Percentiles rank a stretch among this genome's conserved stretches.
These are phyloP conservation scores for Coniochaeta hoffmannii DNA, from an alignment of 2,329 filamentous ascomycete genomes.

Conservation along the genomic window DNA sequence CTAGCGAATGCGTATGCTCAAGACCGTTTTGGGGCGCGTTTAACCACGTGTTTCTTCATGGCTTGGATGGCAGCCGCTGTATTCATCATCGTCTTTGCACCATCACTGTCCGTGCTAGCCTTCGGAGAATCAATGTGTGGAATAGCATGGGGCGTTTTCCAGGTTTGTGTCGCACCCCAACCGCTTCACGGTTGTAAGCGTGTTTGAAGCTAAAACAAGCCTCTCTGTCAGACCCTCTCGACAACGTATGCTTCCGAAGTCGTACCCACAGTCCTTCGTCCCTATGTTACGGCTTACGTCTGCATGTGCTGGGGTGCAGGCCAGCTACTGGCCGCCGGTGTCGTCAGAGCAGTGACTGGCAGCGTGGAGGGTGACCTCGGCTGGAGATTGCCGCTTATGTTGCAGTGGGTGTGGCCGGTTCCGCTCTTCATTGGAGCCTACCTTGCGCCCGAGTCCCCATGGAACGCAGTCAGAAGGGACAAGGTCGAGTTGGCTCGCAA, in stretches of 20 bases:
- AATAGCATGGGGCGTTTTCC: conserved; percentile 28
- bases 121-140: conserved; percentile 29
- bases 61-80: conserved; percentile 26
- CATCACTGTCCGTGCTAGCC: conserved; percentile 23
- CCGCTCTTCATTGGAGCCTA: conserved; percentile 23
- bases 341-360: conserved; percentile 22
- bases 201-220: neutral
- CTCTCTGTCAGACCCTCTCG: conserved; percentile 18
- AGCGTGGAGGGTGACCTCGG: conserved; percentile 21
- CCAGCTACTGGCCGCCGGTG: conserved; percentile 26
- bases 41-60: conserved; percentile 29
- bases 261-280: conserved; percentile 22
- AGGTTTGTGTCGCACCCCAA: conserved; percentile 8
- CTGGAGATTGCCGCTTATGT: conserved; percentile 27
- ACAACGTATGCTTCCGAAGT: conserved; percentile 29
- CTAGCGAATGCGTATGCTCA: conserved; percentile 32
- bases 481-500: conserved; percentile 18
- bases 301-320: conserved; percentile 34
- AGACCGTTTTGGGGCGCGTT: conserved; percentile 28
- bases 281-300: conserved; percentile 28
- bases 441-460: conserved; percentile 31
- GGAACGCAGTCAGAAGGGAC: conserved; percentile 23
- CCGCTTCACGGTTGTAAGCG: neutral
- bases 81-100: conserved; percentile 27
- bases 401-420: conserved; percentile 31